Conservation (phyloP, 352 stramenopile species). For the Thalassiosira hispida region DNA sequence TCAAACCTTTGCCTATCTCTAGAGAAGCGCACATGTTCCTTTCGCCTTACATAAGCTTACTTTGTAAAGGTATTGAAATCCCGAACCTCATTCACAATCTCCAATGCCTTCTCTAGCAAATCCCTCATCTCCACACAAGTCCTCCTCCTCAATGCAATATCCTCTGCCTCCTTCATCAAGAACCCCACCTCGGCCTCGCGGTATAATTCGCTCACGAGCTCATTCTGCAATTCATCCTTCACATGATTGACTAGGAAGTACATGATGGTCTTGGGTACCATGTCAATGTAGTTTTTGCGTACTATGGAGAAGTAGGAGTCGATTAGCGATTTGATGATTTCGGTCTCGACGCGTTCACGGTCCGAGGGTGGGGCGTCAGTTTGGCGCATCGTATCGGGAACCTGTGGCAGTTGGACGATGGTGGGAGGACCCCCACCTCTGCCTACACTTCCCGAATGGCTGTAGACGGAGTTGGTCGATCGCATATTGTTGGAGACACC, state of each 20-base stretch:
- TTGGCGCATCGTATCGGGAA: constrained; percentile 95
- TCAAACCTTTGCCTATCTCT: too few species aligned
- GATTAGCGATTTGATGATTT: constrained; percentile 98
- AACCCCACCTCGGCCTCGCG: constrained; percentile 94
- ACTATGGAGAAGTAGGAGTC: constrained; percentile 99
- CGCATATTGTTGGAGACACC: constrained; percentile 3
- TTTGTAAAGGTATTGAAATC: constrained; percentile 97
- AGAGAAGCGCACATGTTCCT: too few species aligned
- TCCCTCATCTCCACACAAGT: constrained; percentile 97
- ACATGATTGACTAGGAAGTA: constrained; percentile 95
- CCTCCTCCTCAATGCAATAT: constrained; percentile 93
- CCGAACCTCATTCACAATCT: constrained; percentile 98
- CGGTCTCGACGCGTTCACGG: constrained; percentile 94
- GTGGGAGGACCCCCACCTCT: constrained; percentile 55
- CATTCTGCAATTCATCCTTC: constrained; percentile 97
- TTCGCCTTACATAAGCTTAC: too few species aligned
- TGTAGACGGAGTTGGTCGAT: constrained; percentile 24
- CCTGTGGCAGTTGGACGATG: constrained; percentile 94
- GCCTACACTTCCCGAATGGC: constrained; percentile 12
- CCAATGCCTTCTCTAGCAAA: constrained; percentile 92
- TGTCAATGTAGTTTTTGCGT: constrained; percentile 97
- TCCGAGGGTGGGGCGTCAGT: constrained; percentile 93
- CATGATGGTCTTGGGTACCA: constrained; percentile 99
- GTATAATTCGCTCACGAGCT: constrained; percentile 96
- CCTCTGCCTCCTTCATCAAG: constrained; percentile 93